Percentiles rank a stretch among this genome's conserved stretches.
These are phyloP conservation scores for Mycena leptocephala DNA, from an alignment of 768 basidiomycete genomes.

Conservation along the genomic window DNA sequence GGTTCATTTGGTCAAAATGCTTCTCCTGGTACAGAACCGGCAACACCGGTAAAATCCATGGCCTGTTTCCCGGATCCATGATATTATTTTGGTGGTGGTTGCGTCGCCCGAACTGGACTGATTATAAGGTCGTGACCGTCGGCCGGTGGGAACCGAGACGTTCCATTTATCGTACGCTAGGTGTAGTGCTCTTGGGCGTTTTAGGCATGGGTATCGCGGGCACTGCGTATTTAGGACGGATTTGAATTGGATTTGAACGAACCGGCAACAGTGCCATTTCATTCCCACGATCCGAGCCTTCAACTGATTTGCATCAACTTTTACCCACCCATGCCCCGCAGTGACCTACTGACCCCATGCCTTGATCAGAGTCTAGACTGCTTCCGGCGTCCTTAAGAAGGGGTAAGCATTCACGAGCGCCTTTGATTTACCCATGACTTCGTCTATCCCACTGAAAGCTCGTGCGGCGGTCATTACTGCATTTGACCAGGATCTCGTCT, in stretches of 20 bases:
- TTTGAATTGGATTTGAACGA: neutral
- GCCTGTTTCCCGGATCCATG: conserved; percentile 51
- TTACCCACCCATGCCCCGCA: no score
- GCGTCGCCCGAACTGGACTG: conserved; percentile 47
- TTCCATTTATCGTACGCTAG: neutral
- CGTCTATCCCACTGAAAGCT: conserved; percentile 53
- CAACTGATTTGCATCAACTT: no score
- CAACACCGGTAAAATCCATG: conserved; percentile 45
- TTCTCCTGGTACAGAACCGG: conserved; percentile 54
- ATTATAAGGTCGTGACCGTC: conserved; percentile 48
- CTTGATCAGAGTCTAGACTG: neutral
- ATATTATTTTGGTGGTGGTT: conserved; percentile 54
- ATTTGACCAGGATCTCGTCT: conserved; percentile 46
- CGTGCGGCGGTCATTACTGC: conserved; percentile 55
- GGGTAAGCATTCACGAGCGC: neutral
- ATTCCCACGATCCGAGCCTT: no score
- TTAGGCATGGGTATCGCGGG: neutral
- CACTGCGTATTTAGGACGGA: neutral
- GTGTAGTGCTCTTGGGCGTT: neutral
- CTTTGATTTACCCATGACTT: neutral
- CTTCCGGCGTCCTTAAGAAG: neutral
- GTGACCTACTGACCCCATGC: no score
- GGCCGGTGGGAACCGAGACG: conserved; percentile 39
- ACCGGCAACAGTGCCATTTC: no score
- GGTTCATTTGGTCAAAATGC: conserved; percentile 54